Evolutionary conservation across 768 basidiomycete species (phyloP).

Genomic region (Boletus tomentosulus): DNA sequence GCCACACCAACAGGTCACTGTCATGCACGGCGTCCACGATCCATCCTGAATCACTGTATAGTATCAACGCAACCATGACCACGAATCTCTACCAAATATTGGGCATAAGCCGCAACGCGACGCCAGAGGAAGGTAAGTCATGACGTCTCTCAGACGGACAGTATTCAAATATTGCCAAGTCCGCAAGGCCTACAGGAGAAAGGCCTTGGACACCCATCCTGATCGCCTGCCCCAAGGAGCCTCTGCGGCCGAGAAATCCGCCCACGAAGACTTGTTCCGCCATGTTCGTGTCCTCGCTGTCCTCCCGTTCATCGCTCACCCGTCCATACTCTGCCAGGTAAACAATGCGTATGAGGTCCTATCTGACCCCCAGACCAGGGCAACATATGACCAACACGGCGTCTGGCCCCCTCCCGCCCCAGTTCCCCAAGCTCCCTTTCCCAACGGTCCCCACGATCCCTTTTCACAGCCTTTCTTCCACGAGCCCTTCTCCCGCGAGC

Average conservation of each 20-base stretch:
- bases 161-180: conserved; percentile 39
- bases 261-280: conserved; percentile 57
- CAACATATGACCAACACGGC: conserved; percentile 65
- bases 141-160: neutral
- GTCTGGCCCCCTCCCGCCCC: conserved; percentile 66
- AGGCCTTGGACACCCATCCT: conserved; percentile 71
- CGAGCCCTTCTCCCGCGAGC: conserved; percentile 10
- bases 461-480: conserved; percentile 20
- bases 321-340: conserved; percentile 38
- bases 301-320: neutral
- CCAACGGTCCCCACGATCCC: conserved; percentile 13
- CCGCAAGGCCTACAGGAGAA: conserved; percentile 73
- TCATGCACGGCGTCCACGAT: neutral
- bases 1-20: conserved; percentile 12
- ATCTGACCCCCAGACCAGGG: conserved; percentile 55
- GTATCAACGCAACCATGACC: conserved; percentile 36
- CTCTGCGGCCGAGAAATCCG: conserved; percentile 53
- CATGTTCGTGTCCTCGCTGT: conserved; percentile 22
- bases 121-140: conserved; percentile 59
- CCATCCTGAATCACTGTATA: neutral
- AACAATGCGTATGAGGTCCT: conserved; percentile 79
- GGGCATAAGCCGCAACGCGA: conserved; percentile 49
- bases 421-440: conserved; percentile 8
- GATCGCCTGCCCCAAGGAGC: conserved; percentile 59
- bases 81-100: conserved; percentile 64